A percentile compares a stretch with the other conserved stretches of the same genome.
Conservation (phyloP, 2,329 filamentous ascomycete species). For the Xylaria sp. region DNA sequence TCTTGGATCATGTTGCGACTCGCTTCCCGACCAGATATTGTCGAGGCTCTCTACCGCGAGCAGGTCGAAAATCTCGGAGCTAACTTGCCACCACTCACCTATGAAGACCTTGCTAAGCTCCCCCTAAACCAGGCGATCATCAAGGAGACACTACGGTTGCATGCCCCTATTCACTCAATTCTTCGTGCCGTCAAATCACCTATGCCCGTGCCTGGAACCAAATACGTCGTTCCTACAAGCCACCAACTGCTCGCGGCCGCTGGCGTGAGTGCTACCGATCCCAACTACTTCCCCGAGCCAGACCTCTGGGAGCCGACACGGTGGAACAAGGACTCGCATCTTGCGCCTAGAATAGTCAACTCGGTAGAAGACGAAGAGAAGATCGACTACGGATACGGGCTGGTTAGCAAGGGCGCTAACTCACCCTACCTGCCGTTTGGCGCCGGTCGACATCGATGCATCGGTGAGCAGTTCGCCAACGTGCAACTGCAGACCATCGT, state of each 20-base stretch:
- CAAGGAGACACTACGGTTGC: conserved; percentile 89
- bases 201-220: conserved; percentile 81
- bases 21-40: conserved; percentile 75
- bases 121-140: conserved; percentile 83
- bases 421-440: conserved; percentile 95
- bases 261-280: conserved; percentile 75
- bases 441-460: conserved; percentile 90
- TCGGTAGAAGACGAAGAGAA: conserved; percentile 69
- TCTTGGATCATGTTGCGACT: conserved; percentile 86
- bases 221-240: conserved; percentile 78
- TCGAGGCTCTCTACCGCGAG: conserved; percentile 83
- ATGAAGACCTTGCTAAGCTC: conserved; percentile 78
- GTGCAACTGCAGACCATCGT: conserved; percentile 87
- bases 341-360: conserved; percentile 54
- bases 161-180: conserved; percentile 94
- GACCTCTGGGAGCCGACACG: conserved; percentile 87
- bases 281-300: conserved; percentile 81
- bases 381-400: conserved; percentile 91
- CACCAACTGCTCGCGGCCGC: conserved; percentile 86
- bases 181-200: conserved; percentile 90
- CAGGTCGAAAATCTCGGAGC: conserved; percentile 75
- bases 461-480: conserved; percentile 96
- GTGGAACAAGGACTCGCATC: conserved; percentile 73
- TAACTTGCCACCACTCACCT: conserved; percentile 75
- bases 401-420: conserved; percentile 87